Evolutionary conservation across 2,329 filamentous ascomycete genomes (phyloP).

Genomic region (Orbilia oligospora): DNA sequence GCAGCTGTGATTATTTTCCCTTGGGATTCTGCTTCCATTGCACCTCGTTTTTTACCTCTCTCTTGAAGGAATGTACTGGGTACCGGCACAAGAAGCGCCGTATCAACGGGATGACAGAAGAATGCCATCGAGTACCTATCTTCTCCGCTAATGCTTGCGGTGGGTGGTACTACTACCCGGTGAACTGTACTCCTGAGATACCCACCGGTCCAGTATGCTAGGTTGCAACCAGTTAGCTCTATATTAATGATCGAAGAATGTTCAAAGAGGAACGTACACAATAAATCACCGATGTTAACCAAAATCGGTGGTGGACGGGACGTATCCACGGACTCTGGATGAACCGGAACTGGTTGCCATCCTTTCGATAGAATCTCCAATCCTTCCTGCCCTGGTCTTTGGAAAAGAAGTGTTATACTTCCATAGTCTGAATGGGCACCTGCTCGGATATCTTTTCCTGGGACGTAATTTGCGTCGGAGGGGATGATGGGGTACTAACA

Average conservation of each 20-base stretch:
- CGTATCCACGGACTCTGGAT: slow-evolving; percentile 73
- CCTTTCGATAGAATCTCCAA: slow-evolving; percentile 78
- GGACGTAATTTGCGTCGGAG: slow-evolving; percentile 68
- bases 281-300: slow-evolving; percentile 79
- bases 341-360: slow-evolving; percentile 78
- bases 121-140: slow-evolving; percentile 77
- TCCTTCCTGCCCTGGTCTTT: slow-evolving; percentile 85
- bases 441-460: slow-evolving; percentile 79
- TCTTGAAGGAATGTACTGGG: slow-evolving; percentile 73
- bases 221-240: neutral
- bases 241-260: neutral
- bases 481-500: slow-evolving; percentile 68
- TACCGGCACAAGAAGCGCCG: slow-evolving; percentile 72
- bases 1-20: slow-evolving; percentile 75
- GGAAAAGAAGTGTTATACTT: slow-evolving; percentile 80
- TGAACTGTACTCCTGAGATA: slow-evolving; percentile 90
- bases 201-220: slow-evolving; percentile 86
- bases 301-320: slow-evolving; percentile 78
- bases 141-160: slow-evolving; percentile 67
- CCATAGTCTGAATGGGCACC: slow-evolving; percentile 76
- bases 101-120: slow-evolving; percentile 76
- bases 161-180: slow-evolving; percentile 80
- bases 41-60: slow-evolving; percentile 64
- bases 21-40: slow-evolving; percentile 66
- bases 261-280: slow-evolving; percentile 68